Evolutionary conservation across 192 early-diverging fungal species (phyloP), one percentile per base, ranked within the genome.

Genomic region (Chytriomyces sp.): DNA sequence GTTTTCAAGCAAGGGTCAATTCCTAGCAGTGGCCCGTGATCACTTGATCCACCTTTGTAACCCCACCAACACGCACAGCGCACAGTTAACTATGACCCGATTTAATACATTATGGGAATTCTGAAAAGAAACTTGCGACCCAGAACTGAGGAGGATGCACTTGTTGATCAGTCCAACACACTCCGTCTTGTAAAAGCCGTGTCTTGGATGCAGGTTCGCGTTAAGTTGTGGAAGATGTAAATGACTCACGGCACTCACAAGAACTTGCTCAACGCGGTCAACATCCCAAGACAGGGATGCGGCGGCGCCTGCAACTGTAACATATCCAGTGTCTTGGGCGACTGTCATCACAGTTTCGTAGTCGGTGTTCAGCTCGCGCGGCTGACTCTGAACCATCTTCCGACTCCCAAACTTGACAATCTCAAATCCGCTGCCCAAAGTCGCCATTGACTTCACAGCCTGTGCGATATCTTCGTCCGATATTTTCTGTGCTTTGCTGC

Each of bases 381-480:
- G 95, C 0, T 97, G 91, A 35, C 93, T 95, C 75, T 92, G 92
- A 6, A 99, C 91, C 90, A 99, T 90, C 62, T 88, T 92, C 50
- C 89, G 84, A 7, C 84, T 79, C 20, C 97, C 97, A 80, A 98
- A 89, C 43, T 79, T 83, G 9, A 98, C 70, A 11, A 99, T 89
- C 60, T 89, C 88, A 86, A 95, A 98, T n/a, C 95, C 95, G 82
- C 88, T 91, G 59, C 92, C 94, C 24, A 99, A 86, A n/a, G 96
- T 93, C 47, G 88, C 86, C 2, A 99, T 81, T 28, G 91, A 91
- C 63, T 95, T 95, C 61, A 99, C 94, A 7, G 93, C 90, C 2
- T 94, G 86, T 45, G 87, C 74, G 23, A 99, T 92, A 77, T 99
- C 97, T 75, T 99, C 97, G 50, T 49, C 62, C 74, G 78, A 82